Base-by-base conservation (phyloP, 148 eudicot genomes). In the Chenopodium quinoa region DNA sequence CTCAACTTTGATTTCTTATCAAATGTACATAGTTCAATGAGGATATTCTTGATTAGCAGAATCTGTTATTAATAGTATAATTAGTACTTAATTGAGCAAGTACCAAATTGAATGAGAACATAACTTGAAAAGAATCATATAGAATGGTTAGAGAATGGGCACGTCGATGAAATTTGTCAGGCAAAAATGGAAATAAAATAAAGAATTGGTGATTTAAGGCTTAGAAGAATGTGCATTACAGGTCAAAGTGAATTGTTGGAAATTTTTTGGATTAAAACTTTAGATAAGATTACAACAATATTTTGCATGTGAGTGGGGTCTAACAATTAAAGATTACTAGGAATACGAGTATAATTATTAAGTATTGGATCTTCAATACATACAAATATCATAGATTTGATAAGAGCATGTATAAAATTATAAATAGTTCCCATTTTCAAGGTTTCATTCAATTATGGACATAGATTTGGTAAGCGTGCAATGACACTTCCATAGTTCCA, bases 391-490 rank as follows among this genome's bases (percentile, higher is more conserved):
- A 56, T 56, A 56, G 62, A 17, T 56, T 56, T 14, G 62, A 17
- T 56, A 17, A 14, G 62, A 14, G 62, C 6, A 56, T 56, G 62
- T 5, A 56, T 14, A 14, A 17, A 12, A 56, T 56, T 12, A 56
- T 56, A 56, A 7, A n/a, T 22, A 5, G 23, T 44, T 70, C 44
- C 44, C 4, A 68, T 4, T 70, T 32, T 70, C 47, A 32, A 70
- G 46, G 73, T 54, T 79, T 40, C 65, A 71, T 79, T 40, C 65
- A 71, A 54, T 56, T 31, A 80, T 76, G 52, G 29, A 60, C 22
- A 40, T n/a, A 32, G 48, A 71, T 52, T 80, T 58, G 64, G 76
- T 80, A 58, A 79, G 82, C 76, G 82, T 80, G 76, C 82, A 72
- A 71, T 9, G 27, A 23, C 62, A 56, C 22, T 56, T 56, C 10